These are phyloP conservation scores for Paracoccidioides lutzii DNA, from an alignment of 2,329 filamentous ascomycete species.

Conservation along the genomic window DNA sequence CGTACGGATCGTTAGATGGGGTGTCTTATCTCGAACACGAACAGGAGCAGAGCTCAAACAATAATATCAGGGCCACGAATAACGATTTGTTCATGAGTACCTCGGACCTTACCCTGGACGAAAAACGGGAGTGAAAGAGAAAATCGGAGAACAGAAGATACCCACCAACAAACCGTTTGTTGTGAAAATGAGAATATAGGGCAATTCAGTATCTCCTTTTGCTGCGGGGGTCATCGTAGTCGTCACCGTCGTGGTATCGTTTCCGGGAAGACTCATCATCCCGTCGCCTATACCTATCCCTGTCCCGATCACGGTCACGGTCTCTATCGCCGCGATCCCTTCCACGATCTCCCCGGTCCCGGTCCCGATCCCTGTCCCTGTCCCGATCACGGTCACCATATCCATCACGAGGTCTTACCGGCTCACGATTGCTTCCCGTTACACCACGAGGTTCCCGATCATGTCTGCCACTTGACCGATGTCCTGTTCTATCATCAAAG, in stretches of 20 bases:
- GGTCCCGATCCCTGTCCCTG: constrained; percentile 40
- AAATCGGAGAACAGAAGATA: constrained; percentile 25
- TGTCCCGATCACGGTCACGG: constrained; percentile 37
- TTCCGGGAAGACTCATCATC: constrained; percentile 47
- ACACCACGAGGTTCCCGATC: constrained; percentile 43
- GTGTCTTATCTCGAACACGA: background rate
- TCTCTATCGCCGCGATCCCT: constrained; percentile 30
- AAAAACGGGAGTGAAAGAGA: constrained; percentile 14
- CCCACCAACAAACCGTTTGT: constrained; percentile 31
- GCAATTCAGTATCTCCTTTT: constrained; percentile 45
- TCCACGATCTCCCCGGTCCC: constrained; percentile 40
- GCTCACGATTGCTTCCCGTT: constrained; percentile 73
- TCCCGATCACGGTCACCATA: constrained; percentile 38
- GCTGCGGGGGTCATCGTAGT: constrained; percentile 60
- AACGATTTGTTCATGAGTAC: constrained; percentile 2
- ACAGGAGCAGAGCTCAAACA: background rate
- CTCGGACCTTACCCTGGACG: constrained; percentile 25
- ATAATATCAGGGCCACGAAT: background rate
- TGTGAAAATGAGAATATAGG: constrained; percentile 12
- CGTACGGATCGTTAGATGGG: background rate
- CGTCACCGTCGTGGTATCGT: constrained; percentile 62
- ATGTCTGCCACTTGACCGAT: constrained; percentile 35
- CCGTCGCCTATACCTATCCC: constrained; percentile 36
- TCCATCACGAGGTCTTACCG: constrained; percentile 56
- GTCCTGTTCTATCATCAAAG: constrained; percentile 46